These are phyloP conservation scores for Podospora anserina DNA, from an alignment of 495 filamentous ascomycete species.

Conservation along the genomic window DNA sequence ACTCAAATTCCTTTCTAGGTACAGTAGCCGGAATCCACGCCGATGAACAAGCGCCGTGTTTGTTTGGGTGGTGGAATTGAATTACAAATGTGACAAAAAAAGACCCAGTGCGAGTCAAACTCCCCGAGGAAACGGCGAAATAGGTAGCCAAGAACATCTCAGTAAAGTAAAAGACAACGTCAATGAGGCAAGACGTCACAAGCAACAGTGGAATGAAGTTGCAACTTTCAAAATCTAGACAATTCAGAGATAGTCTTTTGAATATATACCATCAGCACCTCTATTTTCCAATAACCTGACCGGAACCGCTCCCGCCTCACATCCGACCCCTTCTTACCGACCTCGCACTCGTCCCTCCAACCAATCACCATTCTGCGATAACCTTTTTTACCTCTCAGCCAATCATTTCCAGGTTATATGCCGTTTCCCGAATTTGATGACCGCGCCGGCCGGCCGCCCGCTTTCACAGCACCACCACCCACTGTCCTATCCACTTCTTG, in stretches of 20 bases:
- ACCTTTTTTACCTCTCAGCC: constrained; percentile 13
- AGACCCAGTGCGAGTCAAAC: not conserved
- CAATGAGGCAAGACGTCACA: not conserved
- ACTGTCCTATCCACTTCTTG: not conserved
- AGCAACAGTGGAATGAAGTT: not conserved
- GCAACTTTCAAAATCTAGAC: not conserved
- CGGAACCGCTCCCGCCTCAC: not conserved
- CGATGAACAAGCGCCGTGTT: constrained; percentile 8
- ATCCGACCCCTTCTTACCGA: not conserved
- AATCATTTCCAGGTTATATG: constrained; percentile 5
- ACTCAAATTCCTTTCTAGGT: not conserved
- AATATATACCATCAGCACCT: not conserved
- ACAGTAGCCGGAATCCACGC: constrained; percentile 3
- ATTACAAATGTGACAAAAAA: not conserved
- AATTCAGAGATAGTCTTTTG: not conserved
- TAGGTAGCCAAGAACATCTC: not conserved
- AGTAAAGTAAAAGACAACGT: not conserved
- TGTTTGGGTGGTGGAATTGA: not conserved
- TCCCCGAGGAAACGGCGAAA: not conserved
- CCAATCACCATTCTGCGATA: constrained; percentile 14
- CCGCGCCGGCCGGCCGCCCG: too few relatives aligned
- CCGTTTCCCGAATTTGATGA: not conserved
- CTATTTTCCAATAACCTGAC: not conserved
- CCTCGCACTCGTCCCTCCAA: not conserved
- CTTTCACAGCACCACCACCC: not conserved